Percentiles rank a stretch among this genome's conserved stretches.
phyloP scores from a whole-genome alignment of 2,329 filamentous ascomycete species.

The Phialophora verrucosa region DNA sequence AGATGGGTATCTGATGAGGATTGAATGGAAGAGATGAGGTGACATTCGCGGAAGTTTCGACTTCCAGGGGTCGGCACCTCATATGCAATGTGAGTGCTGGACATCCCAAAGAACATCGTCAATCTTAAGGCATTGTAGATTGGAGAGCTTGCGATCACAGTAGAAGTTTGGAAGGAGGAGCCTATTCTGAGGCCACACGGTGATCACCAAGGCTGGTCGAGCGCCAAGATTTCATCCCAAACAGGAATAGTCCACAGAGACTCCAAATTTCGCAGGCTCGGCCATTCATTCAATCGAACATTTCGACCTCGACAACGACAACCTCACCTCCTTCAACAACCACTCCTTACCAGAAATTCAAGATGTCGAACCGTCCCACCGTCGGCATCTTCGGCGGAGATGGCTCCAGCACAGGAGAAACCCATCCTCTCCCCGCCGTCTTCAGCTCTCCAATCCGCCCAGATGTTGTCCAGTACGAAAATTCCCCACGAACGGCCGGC shows the following conservation, averaged over 20 bases:
- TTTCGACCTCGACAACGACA: slow-evolving; percentile 13
- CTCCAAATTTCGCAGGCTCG: slow-evolving; percentile 10
- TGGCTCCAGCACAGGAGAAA: slow-evolving; percentile 87
- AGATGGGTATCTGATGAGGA: background rate
- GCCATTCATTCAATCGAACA: background rate
- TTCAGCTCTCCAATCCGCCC: slow-evolving; percentile 97
- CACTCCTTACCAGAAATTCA: slow-evolving; percentile 28
- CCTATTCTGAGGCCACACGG: too few relatives aligned
- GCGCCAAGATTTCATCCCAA: slow-evolving; percentile 7
- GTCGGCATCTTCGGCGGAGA: slow-evolving; percentile 97
- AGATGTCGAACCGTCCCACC: slow-evolving; percentile 93
- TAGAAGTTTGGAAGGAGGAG: background rate
- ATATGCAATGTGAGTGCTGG: background rate
- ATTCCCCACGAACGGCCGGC: background rate
- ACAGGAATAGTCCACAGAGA: slow-evolving; percentile 1
- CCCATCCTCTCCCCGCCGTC: slow-evolving; percentile 92
- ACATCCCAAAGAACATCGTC: background rate
- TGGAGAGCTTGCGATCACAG: background rate
- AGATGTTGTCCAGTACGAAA: slow-evolving; percentile 92
- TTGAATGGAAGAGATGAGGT: background rate
- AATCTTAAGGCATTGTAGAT: background rate
- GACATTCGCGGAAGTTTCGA: background rate
- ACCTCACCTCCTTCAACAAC: slow-evolving; percentile 17
- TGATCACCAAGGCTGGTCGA: background rate
- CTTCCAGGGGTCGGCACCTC: background rate